Evolutionary conservation across 2,329 filamentous ascomycete species (phyloP).

Genomic region (Diaporthe humulicola): DNA sequence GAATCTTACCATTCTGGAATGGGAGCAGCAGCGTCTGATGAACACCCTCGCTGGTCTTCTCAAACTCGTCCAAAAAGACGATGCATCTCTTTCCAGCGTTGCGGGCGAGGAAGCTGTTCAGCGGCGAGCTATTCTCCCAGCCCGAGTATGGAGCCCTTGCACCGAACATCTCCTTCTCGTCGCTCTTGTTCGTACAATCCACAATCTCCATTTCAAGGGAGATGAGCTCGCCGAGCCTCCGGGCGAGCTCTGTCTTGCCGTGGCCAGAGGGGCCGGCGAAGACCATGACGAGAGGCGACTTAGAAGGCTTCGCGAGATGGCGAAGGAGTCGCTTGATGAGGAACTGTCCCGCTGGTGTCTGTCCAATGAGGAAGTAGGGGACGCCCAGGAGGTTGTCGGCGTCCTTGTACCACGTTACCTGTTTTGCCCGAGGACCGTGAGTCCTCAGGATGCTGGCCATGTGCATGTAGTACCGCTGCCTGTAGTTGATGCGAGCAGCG

Average conservation of each 20-base stretch:
- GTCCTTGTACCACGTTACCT: conserved; percentile 28
- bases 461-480: conserved; percentile 28
- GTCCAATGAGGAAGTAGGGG: conserved; percentile 36
- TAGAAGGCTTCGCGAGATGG: conserved; percentile 47
- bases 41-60: conserved; percentile 58
- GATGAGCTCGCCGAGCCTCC: conserved; percentile 55
- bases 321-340: conserved; percentile 44
- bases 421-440: neutral
- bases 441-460: conserved; percentile 13
- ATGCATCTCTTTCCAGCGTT: conserved; percentile 53
- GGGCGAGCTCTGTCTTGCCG: conserved; percentile 63
- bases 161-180: conserved; percentile 58
- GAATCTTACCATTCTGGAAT: conserved; percentile 56
- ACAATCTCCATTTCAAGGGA: conserved; percentile 52
- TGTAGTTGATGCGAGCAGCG: neutral
- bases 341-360: conserved; percentile 20
- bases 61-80: conserved; percentile 66
- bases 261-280: conserved; percentile 62
- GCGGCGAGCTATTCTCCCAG: conserved; percentile 51
- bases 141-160: conserved; percentile 51
- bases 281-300: conserved; percentile 53
- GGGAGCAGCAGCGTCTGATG: conserved; percentile 58
- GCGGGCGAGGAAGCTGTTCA: conserved; percentile 62
- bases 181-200: conserved; percentile 55
- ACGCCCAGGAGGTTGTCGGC: conserved; percentile 28